Conservation (phyloP, 371 early-diverging fungal genomes). For the Rhizomucor pusillus region DNA sequence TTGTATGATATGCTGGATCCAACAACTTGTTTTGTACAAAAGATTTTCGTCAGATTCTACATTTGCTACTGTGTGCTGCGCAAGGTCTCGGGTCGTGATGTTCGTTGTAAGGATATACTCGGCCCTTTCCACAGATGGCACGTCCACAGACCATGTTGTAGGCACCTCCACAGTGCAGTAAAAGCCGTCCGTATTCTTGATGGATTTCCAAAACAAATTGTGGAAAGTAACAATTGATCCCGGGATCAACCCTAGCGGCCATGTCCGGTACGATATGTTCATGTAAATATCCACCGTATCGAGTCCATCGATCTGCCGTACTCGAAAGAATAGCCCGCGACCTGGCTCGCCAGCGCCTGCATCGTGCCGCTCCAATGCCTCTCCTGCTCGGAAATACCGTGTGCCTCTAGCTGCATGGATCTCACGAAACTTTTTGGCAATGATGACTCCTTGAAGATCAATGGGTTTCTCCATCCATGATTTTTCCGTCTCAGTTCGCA, state of each 20-base stretch:
- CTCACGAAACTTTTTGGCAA: slow-evolving; percentile 19
- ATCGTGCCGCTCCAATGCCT: slow-evolving; percentile 5
- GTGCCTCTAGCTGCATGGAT: not conserved
- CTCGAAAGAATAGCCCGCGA: slow-evolving; percentile 21
- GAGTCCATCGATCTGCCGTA: slow-evolving; percentile 24
- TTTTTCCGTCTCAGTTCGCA: not conserved
- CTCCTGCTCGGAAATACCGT: not conserved
- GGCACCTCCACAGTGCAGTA: slow-evolving; percentile 5
- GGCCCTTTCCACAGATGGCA: not conserved
- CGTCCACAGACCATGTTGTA: not conserved
- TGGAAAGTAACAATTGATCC: slow-evolving; percentile 22
- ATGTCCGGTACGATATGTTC: slow-evolving; percentile 9
- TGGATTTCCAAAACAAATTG: slow-evolving; percentile 15
- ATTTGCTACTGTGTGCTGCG: not conserved
- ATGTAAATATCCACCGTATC: slow-evolving; percentile 29
- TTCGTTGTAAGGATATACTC: not conserved
- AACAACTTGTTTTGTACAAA: not conserved
- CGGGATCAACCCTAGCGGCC: slow-evolving; percentile 26
- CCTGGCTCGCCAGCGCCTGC: slow-evolving; percentile 24
- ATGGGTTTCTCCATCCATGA: slow-evolving; percentile 5
- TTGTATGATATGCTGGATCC: not conserved
- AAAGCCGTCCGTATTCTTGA: not conserved
- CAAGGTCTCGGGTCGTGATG: not conserved
- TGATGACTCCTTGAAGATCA: slow-evolving; percentile 20
- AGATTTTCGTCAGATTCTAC: not conserved